A percentile compares a stretch with the other conserved stretches of the same genome.
Evolutionary conservation across 768 basidiomycete species (phyloP).

Genomic region (Tricholoma bakamatsutake): DNA sequence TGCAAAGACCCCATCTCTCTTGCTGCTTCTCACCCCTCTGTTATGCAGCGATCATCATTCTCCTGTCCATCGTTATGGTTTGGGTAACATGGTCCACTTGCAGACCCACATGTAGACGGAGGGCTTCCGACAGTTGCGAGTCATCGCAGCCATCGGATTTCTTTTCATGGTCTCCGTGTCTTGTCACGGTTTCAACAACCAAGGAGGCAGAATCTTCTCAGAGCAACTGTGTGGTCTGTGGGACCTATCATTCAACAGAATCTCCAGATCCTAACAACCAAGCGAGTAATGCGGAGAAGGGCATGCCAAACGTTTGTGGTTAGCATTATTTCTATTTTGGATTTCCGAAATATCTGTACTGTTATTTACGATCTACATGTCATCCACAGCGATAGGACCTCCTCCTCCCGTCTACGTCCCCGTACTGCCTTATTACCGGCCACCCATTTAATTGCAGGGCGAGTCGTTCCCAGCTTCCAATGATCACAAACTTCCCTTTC

Average conservation of each 20-base stretch:
- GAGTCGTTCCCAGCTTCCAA: background rate
- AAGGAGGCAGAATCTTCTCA: background rate
- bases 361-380: background rate
- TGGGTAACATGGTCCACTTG: conserved; percentile 8
- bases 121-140: conserved; percentile 1
- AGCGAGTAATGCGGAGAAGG: conserved; percentile 4
- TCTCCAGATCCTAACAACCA: background rate
- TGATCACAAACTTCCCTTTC: background rate
- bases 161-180: conserved; percentile 1
- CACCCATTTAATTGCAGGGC: background rate
- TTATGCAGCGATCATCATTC: conserved; percentile 8
- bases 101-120: conserved; percentile 1
- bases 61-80: conserved; percentile 7
- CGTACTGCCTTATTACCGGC: background rate
- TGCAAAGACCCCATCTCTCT: background rate
- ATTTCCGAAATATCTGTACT: background rate
- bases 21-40: background rate
- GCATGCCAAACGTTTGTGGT: background rate
- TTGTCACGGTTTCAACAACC: background rate
- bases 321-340: background rate
- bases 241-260: background rate
- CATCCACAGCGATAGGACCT: background rate
- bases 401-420: conserved; percentile 2
- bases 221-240: background rate
- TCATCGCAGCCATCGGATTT: conserved; percentile 6